Evolutionary conservation across 257 asterid species (phyloP).

Genomic region (Nemophila menziesii): DNA sequence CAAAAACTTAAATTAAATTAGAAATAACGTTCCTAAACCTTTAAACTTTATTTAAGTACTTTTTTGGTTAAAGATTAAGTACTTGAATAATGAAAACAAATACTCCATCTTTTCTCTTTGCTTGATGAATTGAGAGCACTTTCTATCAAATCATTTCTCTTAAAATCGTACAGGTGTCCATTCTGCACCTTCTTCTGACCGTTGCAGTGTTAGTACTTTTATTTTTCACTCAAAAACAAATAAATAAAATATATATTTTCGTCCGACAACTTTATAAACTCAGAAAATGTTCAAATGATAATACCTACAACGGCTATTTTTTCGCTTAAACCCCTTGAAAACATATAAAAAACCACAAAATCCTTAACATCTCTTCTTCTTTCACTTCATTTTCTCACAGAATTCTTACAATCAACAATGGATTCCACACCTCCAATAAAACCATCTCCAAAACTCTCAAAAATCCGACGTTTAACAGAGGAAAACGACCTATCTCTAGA

Average conservation of each 20-base stretch:
- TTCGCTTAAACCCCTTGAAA: constrained; percentile 9
- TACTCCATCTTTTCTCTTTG: too few relatives aligned
- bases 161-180: background rate
- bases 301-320: constrained; percentile 49
- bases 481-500: constrained; percentile 53
- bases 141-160: too few relatives aligned
- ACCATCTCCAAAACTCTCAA: constrained; percentile 58
- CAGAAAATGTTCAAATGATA: background rate
- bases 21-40: too few relatives aligned
- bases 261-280: background rate
- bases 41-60: too few relatives aligned
- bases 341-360: background rate
- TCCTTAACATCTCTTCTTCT: background rate
- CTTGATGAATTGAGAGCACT: too few relatives aligned
- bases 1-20: too few relatives aligned
- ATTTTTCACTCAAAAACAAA: too few relatives aligned
- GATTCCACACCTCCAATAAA: constrained; percentile 50
- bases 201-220: constrained; percentile 24
- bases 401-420: constrained; percentile 24
- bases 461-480: constrained; percentile 45
- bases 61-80: too few relatives aligned
- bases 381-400: constrained; percentile 5
- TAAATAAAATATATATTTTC: too few relatives aligned
- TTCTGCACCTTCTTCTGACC: constrained; percentile 24
- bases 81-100: too few relatives aligned